Conservation (phyloP, 768 basidiomycete genomes). For the Psilocybe azurescens region DNA sequence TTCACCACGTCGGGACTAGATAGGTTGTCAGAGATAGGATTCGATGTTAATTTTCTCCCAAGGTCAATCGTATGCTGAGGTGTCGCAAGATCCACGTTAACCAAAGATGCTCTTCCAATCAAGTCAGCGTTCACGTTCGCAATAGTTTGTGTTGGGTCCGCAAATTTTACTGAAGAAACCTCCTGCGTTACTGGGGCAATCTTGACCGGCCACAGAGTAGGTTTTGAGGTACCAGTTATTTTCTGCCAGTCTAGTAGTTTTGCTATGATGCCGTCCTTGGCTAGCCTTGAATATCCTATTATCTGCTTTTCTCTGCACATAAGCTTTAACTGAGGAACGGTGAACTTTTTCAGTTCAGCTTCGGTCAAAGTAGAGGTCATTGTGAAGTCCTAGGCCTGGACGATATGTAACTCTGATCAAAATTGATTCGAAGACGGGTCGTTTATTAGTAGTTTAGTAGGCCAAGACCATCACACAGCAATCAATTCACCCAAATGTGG, state of each 20-base stretch:
- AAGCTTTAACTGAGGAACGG: constrained; percentile 66
- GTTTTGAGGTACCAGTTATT: neutral
- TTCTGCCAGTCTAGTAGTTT: constrained; percentile 36
- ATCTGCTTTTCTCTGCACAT: constrained; percentile 70
- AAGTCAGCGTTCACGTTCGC: neutral
- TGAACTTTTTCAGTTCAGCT: constrained; percentile 49
- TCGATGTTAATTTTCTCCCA: too few species aligned
- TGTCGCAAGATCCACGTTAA: too few species aligned
- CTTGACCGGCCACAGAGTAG: neutral
- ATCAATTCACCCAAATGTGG: too few species aligned
- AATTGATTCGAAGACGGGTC: too few species aligned
- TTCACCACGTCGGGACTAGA: too few species aligned
- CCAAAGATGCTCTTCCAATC: too few species aligned
- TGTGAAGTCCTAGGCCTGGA: neutral
- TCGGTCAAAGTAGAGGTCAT: constrained; percentile 18
- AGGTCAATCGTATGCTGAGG: too few species aligned
- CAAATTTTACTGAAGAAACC: neutral
- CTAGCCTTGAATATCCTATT: constrained; percentile 70
- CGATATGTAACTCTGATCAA: neutral
- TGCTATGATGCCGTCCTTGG: constrained; percentile 60
- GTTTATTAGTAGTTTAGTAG: too few species aligned
- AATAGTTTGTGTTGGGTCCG: neutral
- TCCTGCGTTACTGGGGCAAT: neutral
- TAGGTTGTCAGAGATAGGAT: neutral
- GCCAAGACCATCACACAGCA: too few species aligned